phyloP scores from a whole-genome alignment of 306 rosid species.

The Vigna angularis region DNA sequence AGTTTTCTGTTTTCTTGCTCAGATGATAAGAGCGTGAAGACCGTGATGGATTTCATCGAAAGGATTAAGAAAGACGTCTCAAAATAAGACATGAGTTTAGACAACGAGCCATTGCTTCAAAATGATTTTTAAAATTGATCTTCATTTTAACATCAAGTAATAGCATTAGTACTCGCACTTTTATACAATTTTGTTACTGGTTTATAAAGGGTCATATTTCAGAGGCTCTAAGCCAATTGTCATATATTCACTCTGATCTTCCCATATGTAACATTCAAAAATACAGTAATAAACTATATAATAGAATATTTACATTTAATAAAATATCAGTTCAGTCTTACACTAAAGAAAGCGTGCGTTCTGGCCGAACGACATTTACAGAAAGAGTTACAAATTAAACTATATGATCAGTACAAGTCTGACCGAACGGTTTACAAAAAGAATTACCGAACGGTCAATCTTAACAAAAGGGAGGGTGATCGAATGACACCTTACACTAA shows the following conservation, averaged over 20 bases:
- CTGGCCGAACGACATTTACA: too few species aligned
- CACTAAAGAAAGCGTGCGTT: too few species aligned
- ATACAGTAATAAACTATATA: too few species aligned
- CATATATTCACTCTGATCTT: not conserved
- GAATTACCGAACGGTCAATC: too few species aligned
- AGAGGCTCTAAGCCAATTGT: not conserved
- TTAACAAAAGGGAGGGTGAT: too few species aligned
- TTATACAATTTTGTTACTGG: not conserved
- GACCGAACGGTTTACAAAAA: too few species aligned
- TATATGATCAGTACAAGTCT: too few species aligned
- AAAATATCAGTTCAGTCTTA: too few species aligned
- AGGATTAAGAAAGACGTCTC: slow-evolving; percentile 50
- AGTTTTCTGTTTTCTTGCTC: not conserved
- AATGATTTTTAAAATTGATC: not conserved
- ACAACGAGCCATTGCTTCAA: not conserved
- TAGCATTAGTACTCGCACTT: not conserved
- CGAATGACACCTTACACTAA: too few species aligned
- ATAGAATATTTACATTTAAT: too few species aligned
- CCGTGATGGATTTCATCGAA: slow-evolving; percentile 57
- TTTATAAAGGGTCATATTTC: not conserved
- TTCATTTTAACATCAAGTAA: slow-evolving; percentile 11
- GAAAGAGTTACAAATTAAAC: too few species aligned
- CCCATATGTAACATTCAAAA: too few species aligned
- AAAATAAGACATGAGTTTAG: slow-evolving; percentile 31
- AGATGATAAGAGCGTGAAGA: slow-evolving; percentile 63